Base-by-base conservation (phyloP, 2,329 filamentous ascomycete species). In the Botrytis medusae region DNA sequence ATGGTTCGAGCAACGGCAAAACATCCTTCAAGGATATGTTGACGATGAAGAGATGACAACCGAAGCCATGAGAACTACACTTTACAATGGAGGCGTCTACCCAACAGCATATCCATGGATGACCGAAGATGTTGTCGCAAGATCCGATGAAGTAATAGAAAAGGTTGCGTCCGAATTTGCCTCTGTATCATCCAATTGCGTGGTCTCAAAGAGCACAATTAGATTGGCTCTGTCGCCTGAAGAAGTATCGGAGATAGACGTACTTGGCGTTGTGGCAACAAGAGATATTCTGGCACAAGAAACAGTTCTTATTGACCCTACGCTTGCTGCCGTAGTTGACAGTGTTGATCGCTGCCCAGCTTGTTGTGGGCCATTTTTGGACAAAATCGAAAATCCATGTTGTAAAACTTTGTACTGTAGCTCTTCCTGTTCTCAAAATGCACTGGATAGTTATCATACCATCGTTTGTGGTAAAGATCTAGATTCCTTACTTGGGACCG, bases 401-500 rank as follows among this genome's bases (percentile, higher is more conserved):
- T 82, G 80, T 67, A 75, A 70, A 32, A 74, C 74, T 54, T 54
- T 73, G 10, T 81, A 79, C 72, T 81, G 80, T 73, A 78, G 77
- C n/a, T 46, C 73, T 29, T 63, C 25, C 14, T 81, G 80, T 73
- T 77, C 76, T 25, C 69, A 76, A 25, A 69, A 76, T 18, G 81
- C 80, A 4, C 57, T 78, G 37, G 46, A 72, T 5, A 79, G 76
- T 12, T 81, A 79, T 69, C 80, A 82, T 62, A 65, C 65, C 32
- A 72, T 77, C 20, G 59, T 80, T 6, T 81, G 81, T 68, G 77
- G 78, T 4, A 80, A 78, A 73, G 77, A 80, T 73, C 78, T 82
- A 71, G 62, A 68, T 6, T 81, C 78, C 74, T 76, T 81, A 14
- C 74, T 77, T 7, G 73, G 74, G 10, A 61, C 74, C 34, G 76